phyloP scores from a whole-genome alignment of 495 filamentous ascomycete genomes.

The Lindgomyces ingoldianus region DNA sequence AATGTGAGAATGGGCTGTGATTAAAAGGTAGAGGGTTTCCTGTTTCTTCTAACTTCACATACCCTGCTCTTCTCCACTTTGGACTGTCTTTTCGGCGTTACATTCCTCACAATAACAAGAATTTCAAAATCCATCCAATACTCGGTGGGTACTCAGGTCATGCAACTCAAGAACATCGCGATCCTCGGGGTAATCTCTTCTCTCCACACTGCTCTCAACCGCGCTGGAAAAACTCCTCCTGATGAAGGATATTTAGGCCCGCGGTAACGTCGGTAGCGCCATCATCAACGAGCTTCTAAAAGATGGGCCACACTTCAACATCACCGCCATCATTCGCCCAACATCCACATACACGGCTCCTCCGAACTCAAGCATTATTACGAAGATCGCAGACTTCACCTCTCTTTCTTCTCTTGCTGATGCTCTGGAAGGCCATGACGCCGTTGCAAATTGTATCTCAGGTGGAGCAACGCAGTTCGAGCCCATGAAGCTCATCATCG shows the following conservation, averaged over 20 bases:
- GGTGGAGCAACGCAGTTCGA: constrained; percentile 21
- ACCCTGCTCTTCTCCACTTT: background rate
- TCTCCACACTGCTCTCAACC: background rate
- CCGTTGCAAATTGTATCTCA: constrained; percentile 25
- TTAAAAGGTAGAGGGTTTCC: background rate
- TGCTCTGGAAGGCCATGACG: constrained; percentile 27
- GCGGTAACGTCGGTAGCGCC: constrained; percentile 27
- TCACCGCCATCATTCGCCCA: constrained; percentile 24
- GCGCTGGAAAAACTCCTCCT: background rate
- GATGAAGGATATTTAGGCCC: constrained; percentile 5
- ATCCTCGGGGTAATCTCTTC: constrained; percentile 22
- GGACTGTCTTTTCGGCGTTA: background rate
- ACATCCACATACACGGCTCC: constrained; percentile 24
- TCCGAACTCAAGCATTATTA: constrained; percentile 7
- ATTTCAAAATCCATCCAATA: background rate
- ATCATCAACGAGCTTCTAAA: constrained; percentile 30
- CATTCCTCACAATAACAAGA: background rate
- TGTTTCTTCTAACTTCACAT: background rate
- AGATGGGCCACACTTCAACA: constrained; percentile 16
- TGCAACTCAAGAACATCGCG: constrained; percentile 32
- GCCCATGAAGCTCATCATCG: constrained; percentile 28
- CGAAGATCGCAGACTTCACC: constrained; percentile 16
- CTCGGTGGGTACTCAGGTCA: background rate
- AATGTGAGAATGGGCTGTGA: background rate
- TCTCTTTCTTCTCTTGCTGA: constrained; percentile 29